phyloP scores from a whole-genome alignment of 2,329 filamentous ascomycete genomes.

The Metarhizium robertsii region DNA sequence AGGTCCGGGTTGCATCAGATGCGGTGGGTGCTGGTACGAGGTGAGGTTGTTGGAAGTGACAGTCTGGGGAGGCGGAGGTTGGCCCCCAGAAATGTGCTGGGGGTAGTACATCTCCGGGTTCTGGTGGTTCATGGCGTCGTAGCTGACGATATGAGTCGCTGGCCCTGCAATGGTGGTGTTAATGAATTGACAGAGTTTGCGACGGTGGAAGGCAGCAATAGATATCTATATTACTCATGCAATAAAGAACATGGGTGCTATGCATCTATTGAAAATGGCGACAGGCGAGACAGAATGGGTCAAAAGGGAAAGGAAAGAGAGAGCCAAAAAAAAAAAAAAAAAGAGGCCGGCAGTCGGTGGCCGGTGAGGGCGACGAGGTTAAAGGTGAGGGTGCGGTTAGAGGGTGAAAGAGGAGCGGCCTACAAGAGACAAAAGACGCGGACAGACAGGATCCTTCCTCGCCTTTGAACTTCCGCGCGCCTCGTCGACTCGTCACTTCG shows the following conservation, averaged over 20 bases:
- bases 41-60: conserved; percentile 64
- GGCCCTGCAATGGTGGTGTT: conserved; percentile 27
- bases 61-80: conserved; percentile 65
- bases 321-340: conserved; percentile 11
- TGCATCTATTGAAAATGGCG: neutral
- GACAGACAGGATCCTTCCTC: neutral
- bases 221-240: neutral
- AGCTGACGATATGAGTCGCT: conserved; percentile 21
- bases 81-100: conserved; percentile 68
- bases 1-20: conserved; percentile 63
- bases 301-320: neutral
- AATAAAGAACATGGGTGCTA: neutral
- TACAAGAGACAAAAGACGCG: neutral
- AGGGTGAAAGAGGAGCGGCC: neutral
- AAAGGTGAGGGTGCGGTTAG: neutral
- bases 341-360: neutral
- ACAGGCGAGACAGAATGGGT: neutral
- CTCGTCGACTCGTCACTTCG: conserved; percentile 1
- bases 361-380: neutral
- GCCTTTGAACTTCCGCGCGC: neutral
- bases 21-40: conserved; percentile 72
- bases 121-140: conserved; percentile 46
- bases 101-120: conserved; percentile 73
- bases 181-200: conserved; percentile 48
- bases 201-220: conserved; percentile 43